Evolutionary conservation across 306 rosid genomes (phyloP).

Genomic region (Cyamopsis tetragonoloba): DNA sequence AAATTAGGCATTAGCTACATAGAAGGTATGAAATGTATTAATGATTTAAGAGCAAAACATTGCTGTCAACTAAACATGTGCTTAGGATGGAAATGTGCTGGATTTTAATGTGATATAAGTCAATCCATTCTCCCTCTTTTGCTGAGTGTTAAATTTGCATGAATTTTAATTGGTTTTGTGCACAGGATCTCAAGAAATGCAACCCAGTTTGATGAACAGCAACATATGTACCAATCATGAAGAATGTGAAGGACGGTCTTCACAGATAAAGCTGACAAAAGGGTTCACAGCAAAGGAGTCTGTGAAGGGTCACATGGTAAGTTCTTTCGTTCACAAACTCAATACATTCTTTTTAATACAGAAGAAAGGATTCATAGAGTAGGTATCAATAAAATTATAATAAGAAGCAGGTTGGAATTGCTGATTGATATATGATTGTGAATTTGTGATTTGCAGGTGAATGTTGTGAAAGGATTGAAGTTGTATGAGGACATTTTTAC

Average conservation of each 20-base stretch:
- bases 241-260: slow-evolving; percentile 73
- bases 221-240: slow-evolving; percentile 72
- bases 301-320: slow-evolving; percentile 80
- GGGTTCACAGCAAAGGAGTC: slow-evolving; percentile 86
- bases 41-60: not conserved
- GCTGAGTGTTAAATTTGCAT: not conserved
- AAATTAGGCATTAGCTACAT: not conserved
- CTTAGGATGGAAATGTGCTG: not conserved
- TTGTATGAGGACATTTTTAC: slow-evolving; percentile 72
- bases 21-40: not conserved
- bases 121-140: not conserved
- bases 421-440: slow-evolving; percentile 33
- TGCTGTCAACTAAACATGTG: not conserved
- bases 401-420: slow-evolving; percentile 29
- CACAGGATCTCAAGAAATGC: slow-evolving; percentile 79
- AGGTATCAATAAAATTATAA: slow-evolving; percentile 15
- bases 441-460: slow-evolving; percentile 67
- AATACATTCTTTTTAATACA: slow-evolving; percentile 15
- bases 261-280: slow-evolving; percentile 69
- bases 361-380: slow-evolving; percentile 20
- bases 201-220: slow-evolving; percentile 23
- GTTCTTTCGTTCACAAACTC: slow-evolving; percentile 41
- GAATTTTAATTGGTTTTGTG: not conserved
- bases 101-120: not conserved
- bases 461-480: slow-evolving; percentile 89